Evolutionary conservation across 2,329 filamentous ascomycete genomes (phyloP).

Genomic region (Penicillium sp.): DNA sequence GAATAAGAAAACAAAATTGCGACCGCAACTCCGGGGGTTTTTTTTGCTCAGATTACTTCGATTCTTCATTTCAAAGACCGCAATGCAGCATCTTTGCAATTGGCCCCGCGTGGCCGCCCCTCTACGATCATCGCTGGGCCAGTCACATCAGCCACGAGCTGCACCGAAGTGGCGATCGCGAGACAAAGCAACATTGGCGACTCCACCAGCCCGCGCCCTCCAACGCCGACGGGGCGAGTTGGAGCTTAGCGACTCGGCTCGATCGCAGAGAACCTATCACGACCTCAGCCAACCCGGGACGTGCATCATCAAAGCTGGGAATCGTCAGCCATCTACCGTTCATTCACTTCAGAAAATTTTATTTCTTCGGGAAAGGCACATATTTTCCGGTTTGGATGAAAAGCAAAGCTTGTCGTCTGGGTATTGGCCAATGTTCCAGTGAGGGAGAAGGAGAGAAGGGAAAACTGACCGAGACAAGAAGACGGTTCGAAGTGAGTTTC

Average conservation of each 20-base stretch:
- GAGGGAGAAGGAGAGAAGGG: no score
- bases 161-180: slow-evolving; percentile 14
- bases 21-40: not conserved
- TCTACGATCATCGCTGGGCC: slow-evolving; percentile 2
- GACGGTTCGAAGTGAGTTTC: no score
- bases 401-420: no score
- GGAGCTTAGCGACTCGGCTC: slow-evolving; percentile 10
- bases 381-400: not conserved
- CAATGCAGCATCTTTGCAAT: no score
- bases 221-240: slow-evolving; percentile 11
- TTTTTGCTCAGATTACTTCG: no score
- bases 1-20: not conserved
- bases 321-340: no score
- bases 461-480: no score
- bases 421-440: no score
- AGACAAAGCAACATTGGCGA: slow-evolving; percentile 6
- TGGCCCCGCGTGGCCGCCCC: slow-evolving; percentile 10
- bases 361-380: no score
- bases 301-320: not conserved
- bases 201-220: not conserved
- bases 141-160: slow-evolving; percentile 10
- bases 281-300: not conserved
- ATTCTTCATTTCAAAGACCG: no score
- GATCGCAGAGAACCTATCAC: slow-evolving; percentile 4
- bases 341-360: no score